Base-by-base conservation (phyloP, 106 monocot species). In the Allium sativum region DNA sequence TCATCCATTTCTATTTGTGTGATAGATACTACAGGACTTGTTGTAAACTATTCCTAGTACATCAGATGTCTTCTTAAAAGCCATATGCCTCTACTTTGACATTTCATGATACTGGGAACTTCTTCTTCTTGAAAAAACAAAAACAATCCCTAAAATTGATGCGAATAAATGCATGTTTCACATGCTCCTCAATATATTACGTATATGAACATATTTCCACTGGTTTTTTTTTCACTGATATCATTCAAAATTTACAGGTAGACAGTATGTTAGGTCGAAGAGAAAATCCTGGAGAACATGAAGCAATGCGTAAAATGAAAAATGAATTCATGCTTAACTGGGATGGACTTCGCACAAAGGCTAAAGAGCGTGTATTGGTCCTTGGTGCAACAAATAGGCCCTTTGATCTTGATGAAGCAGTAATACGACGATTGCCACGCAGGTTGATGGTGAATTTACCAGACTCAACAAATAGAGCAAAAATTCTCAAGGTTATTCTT, bases 381-480 rank as follows among this genome's bases (percentile, higher is more conserved):
- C 87, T 87, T 50, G 87, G 79, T 8, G 87, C 87, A 15, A 87
- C 87, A 40, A 87, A 87, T 72, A 73, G 87, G 21, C 87, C 87
- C 58, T 87, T 87, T 87, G 87, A 87, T 58, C 87, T 87, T 69
- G 87, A 87, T 67, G 87, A 87, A 74, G 87, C 87, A 74, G 87
- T 87, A 44, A 87, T 87, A 76, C 69, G 87, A 61, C 82, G 87
- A 58, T 82, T 87, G 58, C 87, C 82, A 53, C 64, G 7, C 77
- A 98, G 96, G 59, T 79, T 98, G 61, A 98, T 91, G 91, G 88
- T 91, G 48, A 92, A 92, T 53, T 74, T 98, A 55, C 91, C 96
- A 47, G 96, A 98, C 68, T 76, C 82, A 58, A 45, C 88, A 42
- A 98, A 98, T 63, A 66, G 96, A 64, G 85, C 78, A 55, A 98